Evolutionary conservation across 1,284 basidiomycete genomes (phyloP), one percentile per base, ranked within the genome.

Genomic region (Trichosporon sp.): DNA sequence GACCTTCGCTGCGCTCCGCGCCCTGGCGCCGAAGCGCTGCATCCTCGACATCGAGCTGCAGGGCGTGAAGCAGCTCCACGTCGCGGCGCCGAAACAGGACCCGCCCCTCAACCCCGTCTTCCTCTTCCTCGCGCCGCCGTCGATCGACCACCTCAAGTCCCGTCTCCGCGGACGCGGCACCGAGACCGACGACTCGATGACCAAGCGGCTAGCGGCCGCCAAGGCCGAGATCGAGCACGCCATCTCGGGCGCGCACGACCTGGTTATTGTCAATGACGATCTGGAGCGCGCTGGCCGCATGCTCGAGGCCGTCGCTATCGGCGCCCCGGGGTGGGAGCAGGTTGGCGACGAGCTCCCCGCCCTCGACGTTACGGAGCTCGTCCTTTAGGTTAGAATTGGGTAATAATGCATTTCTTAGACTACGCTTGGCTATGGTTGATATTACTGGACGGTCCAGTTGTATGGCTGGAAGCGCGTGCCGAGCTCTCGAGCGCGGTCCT

Each of bases 41-140:
- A 90, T 99, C 69, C 88, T 99, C 61, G 96, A 99, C 83, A 99
- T 99, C 75, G 96, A 99, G 81, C 91, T 94, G 12, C 95, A 97
- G 92, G 95, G 95, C 69, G 93, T 98, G 71, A 90, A 90, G 75
- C 91, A 95, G 83, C 91, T 98, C 79, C 95, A 94, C 82, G 84
- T 87, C 38, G 85, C 87, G 89, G 82, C 81, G 32, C 78, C 79
- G 0, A 83, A 88, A 68, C 86, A 81, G 70, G 91, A 77, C 74
- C 82, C 87, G 0, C 84, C 89, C 68, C 85, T 99, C 59, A 88
- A 92, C 78, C 93, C 96, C 6, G 88, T 98, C 74, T 98, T 91
- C 85, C 88, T 98, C 76, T 99, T 99, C 85, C 89, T 99, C 79
- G 91, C 93, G 0, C 96, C 96, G 0, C 97, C 96, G 0, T 89